Percentiles rank a stretch among this genome's conserved stretches.
phyloP scores from a whole-genome alignment of 169 alveolate species.

The Theileria annulata region DNA sequence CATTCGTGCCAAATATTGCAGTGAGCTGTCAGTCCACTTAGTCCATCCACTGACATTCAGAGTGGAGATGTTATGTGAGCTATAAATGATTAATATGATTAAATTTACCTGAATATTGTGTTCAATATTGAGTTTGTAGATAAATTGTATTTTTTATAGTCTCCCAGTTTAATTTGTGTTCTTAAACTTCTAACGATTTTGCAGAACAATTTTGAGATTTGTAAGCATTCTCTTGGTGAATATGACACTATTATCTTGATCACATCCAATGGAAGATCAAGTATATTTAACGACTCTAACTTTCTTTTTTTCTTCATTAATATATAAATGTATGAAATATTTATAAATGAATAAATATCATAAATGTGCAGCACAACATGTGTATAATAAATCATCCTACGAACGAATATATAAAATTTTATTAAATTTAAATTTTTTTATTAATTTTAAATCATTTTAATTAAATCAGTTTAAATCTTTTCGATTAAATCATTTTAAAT shows the following conservation, averaged over 20 bases:
- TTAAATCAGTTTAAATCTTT: no score
- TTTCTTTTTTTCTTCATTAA: conserved; percentile 10
- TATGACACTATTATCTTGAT: conserved; percentile 11
- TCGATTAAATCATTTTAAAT: no score
- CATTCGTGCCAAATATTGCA: conserved; percentile 21
- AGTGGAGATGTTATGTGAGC: conserved; percentile 12
- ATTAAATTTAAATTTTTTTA: no score
- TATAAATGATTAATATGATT: not conserved
- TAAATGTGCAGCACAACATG: not conserved
- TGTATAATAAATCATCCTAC: no score
- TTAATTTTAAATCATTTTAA: no score
- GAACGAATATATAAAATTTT: no score
- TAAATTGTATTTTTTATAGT: not conserved
- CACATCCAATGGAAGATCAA: conserved; percentile 25
- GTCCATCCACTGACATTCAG: conserved; percentile 62
- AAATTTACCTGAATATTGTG: conserved; percentile 20
- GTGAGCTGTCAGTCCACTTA: conserved; percentile 44
- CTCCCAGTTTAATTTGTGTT: not conserved
- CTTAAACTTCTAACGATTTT: conserved; percentile 7
- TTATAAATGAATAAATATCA: not conserved
- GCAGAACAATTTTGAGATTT: conserved; percentile 8
- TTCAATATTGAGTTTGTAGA: not conserved
- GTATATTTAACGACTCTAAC: not conserved
- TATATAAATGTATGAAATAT: conserved; percentile 19
- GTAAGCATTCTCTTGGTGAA: conserved; percentile 27